Percentiles rank a stretch among this genome's conserved stretches.
Evolutionary conservation across 257 asterid species (phyloP).

Genomic region (Capsicum chinense): DNA sequence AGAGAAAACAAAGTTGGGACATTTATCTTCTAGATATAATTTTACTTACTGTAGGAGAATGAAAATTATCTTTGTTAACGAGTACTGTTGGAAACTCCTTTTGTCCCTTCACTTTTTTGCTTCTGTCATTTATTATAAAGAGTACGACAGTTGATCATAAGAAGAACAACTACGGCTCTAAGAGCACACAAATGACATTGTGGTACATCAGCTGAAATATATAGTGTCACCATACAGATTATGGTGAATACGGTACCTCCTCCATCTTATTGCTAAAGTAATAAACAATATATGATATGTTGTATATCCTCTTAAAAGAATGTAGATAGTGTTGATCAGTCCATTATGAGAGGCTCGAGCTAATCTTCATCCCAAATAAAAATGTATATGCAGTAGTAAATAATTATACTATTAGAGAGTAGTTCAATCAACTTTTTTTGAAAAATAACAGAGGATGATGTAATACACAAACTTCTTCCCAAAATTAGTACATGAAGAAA

Average conservation of each 20-base stretch:
- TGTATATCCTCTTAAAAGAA: not conserved
- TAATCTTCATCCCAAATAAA: not conserved
- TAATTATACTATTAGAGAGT: no score
- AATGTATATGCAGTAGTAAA: not conserved
- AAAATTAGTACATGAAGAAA: not conserved
- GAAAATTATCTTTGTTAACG: not conserved
- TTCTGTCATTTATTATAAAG: not conserved
- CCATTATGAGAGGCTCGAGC: not conserved
- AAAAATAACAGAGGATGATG: not conserved
- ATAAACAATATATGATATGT: not conserved
- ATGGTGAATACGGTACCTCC: not conserved
- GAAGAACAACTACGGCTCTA: not conserved
- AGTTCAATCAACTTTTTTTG: not conserved
- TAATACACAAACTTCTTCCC: not conserved
- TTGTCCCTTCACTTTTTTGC: not conserved
- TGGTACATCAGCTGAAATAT: not conserved
- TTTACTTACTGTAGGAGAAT: not conserved
- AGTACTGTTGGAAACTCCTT: not conserved
- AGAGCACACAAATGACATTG: not conserved
- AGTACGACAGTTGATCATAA: not conserved
- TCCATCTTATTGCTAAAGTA: not conserved
- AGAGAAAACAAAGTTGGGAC: not conserved
- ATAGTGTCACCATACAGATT: not conserved
- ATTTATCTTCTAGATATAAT: not conserved
- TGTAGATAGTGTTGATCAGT: conserved; percentile 7